A percentile compares a stretch with the other conserved stretches of the same genome.
phyloP scores from a whole-genome alignment of 495 filamentous ascomycete species.

The Penicillium taxi region DNA sequence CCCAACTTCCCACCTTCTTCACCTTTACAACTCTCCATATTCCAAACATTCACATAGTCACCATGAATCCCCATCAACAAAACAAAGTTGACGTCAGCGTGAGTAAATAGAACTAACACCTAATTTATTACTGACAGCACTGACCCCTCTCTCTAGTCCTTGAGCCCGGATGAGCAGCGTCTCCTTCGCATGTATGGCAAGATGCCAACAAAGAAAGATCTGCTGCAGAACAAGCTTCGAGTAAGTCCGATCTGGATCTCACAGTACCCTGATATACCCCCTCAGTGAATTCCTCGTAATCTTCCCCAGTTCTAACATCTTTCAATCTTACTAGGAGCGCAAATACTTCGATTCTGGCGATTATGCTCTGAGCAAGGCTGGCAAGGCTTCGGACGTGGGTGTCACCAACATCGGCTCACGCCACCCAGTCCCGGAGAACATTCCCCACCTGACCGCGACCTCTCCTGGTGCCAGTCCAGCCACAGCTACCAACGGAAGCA shows the following conservation, averaged over 20 bases:
- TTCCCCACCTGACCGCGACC: conserved; percentile 80
- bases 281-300: background rate
- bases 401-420: conserved; percentile 88
- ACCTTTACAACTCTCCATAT: conserved; percentile 5
- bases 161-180: conserved; percentile 87
- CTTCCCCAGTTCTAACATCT: conserved; percentile 1
- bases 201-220: conserved; percentile 88
- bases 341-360: conserved; percentile 99
- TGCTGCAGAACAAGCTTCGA: conserved; percentile 94
- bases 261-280: background rate
- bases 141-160: conserved; percentile 48
- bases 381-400: conserved; percentile 90
- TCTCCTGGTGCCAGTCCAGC: conserved; percentile 51
- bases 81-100: conserved; percentile 96
- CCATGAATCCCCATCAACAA: conserved; percentile 91
- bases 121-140: conserved; percentile 6
- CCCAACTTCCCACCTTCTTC: conserved; percentile 1
- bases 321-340: conserved; percentile 57
- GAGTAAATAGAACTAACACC: too few species aligned
- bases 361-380: conserved; percentile 96
- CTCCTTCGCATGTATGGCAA: conserved; percentile 96
- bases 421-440: conserved; percentile 91
- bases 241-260: conserved; percentile 27
- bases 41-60: conserved; percentile 19
- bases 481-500: conserved; percentile 26